These are phyloP conservation scores for Terfezia boudieri DNA, from an alignment of 495 filamentous ascomycete species.

Conservation along the genomic window DNA sequence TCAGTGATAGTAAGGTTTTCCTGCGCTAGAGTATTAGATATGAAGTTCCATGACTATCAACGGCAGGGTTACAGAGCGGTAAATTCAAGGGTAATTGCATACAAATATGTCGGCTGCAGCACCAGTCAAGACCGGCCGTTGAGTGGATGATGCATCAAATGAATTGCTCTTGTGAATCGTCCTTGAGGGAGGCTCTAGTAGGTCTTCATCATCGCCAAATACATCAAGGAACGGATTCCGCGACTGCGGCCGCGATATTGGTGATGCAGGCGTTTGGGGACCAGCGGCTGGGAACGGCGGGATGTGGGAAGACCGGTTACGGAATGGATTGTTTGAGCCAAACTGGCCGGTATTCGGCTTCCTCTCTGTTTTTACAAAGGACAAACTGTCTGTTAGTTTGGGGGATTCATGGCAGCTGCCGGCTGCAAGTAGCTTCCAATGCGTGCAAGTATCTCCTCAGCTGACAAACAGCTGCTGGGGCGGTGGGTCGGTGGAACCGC, in stretches of 20 bases:
- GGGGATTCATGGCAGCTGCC: too few species aligned
- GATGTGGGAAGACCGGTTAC: conserved; percentile 37
- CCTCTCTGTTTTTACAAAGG: conserved; percentile 16
- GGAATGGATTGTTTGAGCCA: conserved; percentile 94
- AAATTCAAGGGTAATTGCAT: conserved; percentile 23
- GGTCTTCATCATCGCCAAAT: conserved; percentile 31
- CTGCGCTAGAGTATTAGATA: conserved; percentile 4
- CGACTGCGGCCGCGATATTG: conserved; percentile 45
- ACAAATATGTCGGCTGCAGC: conserved; percentile 79
- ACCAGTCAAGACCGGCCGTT: conserved; percentile 30
- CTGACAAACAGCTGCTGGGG: not conserved
- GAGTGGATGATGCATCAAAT: conserved; percentile 26
- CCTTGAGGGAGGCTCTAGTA: conserved; percentile 20
- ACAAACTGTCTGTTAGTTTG: not conserved
- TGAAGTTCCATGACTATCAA: conserved; percentile 3
- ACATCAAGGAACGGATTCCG: conserved; percentile 84
- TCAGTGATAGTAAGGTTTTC: conserved; percentile 29
- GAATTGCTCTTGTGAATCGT: conserved; percentile 34
- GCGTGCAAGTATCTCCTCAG: too few species aligned
- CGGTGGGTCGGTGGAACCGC: not conserved
- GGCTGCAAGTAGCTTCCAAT: too few species aligned
- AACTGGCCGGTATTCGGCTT: conserved; percentile 32
- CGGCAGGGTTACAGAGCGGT: not conserved
- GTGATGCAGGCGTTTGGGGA: conserved; percentile 39
- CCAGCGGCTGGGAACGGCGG: not conserved